Evolutionary conservation across 345 rosid genomes (phyloP).

Genomic region (Citrus unshiu): DNA sequence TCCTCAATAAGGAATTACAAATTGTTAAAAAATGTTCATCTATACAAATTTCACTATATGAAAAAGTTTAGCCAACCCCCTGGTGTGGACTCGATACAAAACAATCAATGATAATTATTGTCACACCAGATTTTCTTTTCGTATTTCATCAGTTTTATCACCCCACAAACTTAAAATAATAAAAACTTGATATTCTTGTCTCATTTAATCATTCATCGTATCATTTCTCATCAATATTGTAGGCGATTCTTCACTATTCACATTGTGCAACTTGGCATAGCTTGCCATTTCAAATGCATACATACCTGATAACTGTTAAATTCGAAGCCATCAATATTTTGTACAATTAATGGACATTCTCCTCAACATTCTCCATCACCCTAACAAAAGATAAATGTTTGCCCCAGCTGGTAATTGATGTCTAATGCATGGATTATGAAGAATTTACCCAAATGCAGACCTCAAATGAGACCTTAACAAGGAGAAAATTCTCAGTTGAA

Average conservation of each 20-base stretch:
- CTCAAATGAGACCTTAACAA: too few species aligned
- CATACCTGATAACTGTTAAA: neutral
- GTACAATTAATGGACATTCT: too few species aligned
- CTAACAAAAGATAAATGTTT: too few species aligned
- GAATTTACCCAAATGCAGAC: too few species aligned
- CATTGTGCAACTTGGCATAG: conserved; percentile 2
- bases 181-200: neutral
- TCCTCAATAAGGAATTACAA: neutral
- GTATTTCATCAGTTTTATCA: neutral
- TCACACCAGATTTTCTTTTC: neutral
- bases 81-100: neutral
- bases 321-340: too few species aligned
- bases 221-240: conserved; percentile 6
- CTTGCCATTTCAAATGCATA: neutral
- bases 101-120: conserved; percentile 10
- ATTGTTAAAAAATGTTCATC: neutral
- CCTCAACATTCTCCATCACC: too few species aligned
- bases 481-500: too few species aligned
- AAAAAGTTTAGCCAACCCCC: too few species aligned
- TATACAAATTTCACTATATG: too few species aligned
- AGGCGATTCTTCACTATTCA: conserved; percentile 8
- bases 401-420: too few species aligned
- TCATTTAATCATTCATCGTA: conserved; percentile 15
- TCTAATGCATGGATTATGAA: too few species aligned
- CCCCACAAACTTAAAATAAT: neutral